Conservation (phyloP, 345 rosid species). For the Cardamine occulta region DNA sequence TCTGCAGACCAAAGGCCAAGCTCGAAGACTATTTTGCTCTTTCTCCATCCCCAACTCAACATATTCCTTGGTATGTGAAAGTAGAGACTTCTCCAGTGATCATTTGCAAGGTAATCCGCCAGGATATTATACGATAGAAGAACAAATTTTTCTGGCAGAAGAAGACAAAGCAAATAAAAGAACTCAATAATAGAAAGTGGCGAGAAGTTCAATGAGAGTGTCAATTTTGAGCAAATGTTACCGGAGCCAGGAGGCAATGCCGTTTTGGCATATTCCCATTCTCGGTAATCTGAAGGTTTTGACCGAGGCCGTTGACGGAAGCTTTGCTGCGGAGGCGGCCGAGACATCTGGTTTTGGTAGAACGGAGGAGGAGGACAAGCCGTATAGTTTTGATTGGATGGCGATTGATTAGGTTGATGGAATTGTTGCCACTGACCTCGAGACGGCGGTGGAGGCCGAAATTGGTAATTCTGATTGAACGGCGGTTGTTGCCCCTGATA, state of each 20-base stretch:
- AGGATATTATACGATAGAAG: constrained; percentile 85
- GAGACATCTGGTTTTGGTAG: constrained; percentile 51
- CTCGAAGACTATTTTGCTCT: constrained; percentile 73
- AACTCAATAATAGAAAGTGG: background rate
- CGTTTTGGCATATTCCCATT: constrained; percentile 72
- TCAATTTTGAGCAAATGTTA: constrained; percentile 33
- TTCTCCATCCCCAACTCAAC: constrained; percentile 87
- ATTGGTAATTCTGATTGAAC: constrained; percentile 32
- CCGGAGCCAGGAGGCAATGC: constrained; percentile 63
- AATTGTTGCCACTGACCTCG: constrained; percentile 42
- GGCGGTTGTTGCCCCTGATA: constrained; percentile 26
- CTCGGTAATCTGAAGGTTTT: constrained; percentile 68
- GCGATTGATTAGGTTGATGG: constrained; percentile 41
- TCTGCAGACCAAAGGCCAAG: constrained; percentile 92
- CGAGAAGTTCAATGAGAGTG: background rate
- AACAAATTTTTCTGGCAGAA: constrained; percentile 66
- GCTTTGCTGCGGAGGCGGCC: constrained; percentile 51
- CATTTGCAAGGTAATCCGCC: constrained; percentile 88
- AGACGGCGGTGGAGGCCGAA: constrained; percentile 34
- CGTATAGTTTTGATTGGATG: constrained; percentile 31
- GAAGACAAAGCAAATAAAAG: background rate
- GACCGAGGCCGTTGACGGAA: constrained; percentile 49
- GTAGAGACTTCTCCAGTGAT: constrained; percentile 79
- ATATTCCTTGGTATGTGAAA: constrained; percentile 76
- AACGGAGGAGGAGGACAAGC: constrained; percentile 48